These are phyloP conservation scores for Lathyrus sativus DNA, from an alignment of 306 rosid genomes.

Conservation along the genomic window DNA sequence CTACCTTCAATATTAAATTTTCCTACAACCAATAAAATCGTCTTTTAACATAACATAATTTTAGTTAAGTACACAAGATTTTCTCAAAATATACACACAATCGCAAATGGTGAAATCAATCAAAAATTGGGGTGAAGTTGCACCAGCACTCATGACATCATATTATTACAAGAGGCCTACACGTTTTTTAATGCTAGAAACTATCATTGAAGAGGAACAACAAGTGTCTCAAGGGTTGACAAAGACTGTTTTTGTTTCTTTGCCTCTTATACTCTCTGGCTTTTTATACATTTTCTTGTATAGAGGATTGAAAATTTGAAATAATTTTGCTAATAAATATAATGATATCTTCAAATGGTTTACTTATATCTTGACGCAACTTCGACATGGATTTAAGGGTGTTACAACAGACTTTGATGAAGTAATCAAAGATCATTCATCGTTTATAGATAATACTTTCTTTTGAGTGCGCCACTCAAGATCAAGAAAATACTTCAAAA, in stretches of 20 bases:
- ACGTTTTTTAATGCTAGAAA: constrained; percentile 27
- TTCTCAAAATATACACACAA: background rate
- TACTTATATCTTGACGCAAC: no score
- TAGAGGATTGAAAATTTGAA: constrained; percentile 37
- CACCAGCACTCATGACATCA: constrained; percentile 36
- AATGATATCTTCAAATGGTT: background rate
- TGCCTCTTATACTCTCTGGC: constrained; percentile 35
- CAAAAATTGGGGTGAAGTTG: constrained; percentile 42
- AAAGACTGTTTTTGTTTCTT: constrained; percentile 28
- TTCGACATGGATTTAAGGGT: no score
- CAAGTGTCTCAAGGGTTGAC: background rate
- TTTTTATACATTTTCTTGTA: constrained; percentile 36
- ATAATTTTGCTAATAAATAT: background rate
- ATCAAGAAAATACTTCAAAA: no score
- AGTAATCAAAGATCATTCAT: no score
- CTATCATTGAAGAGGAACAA: constrained; percentile 45
- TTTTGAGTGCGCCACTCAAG: no score
- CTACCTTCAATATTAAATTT: background rate
- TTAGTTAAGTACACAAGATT: background rate
- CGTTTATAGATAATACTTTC: no score
- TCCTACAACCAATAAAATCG: background rate
- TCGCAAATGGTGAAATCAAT: constrained; percentile 32
- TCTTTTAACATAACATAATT: background rate
- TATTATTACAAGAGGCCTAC: constrained; percentile 3
- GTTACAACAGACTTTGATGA: no score